Evolutionary conservation across 192 early-diverging fungal genomes (phyloP).

Genomic region (Coemansia sp.): DNA sequence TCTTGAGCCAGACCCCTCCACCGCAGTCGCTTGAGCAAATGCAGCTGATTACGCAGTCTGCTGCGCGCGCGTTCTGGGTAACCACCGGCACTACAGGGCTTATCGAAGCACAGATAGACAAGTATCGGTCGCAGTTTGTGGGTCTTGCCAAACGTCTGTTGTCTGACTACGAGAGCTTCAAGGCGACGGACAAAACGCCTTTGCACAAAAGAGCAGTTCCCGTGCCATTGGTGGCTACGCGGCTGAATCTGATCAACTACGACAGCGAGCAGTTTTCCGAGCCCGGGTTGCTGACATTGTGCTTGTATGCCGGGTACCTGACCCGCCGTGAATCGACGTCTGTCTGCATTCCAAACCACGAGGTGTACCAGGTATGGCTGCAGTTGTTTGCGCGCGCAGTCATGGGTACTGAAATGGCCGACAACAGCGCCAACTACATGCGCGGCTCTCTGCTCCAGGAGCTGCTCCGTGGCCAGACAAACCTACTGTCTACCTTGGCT

Average conservation of each 20-base stretch:
- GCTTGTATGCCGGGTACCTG: slow-evolving; percentile 29
- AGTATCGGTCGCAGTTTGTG: slow-evolving; percentile 14
- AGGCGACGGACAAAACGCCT: neutral
- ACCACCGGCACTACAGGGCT: slow-evolving; percentile 21
- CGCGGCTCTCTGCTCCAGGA: slow-evolving; percentile 26
- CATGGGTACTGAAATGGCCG: slow-evolving; percentile 22
- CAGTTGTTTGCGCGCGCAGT: slow-evolving; percentile 20
- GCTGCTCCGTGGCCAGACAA: slow-evolving; percentile 25
- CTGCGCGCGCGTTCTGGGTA: slow-evolving; percentile 21
- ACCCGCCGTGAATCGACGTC: slow-evolving; percentile 14
- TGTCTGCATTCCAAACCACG: slow-evolving; percentile 36
- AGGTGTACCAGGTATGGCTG: slow-evolving; percentile 11
- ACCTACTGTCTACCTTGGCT: slow-evolving; percentile 21
- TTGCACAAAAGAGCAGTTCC: neutral
- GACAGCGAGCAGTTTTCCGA: slow-evolving; percentile 28
- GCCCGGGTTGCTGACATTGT: slow-evolving; percentile 20
- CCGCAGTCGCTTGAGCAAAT: neutral
- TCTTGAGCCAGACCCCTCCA: slow-evolving; percentile 11
- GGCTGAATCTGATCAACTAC: slow-evolving; percentile 15
- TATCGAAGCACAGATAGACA: slow-evolving; percentile 19
- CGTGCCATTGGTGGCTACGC: slow-evolving; percentile 10
- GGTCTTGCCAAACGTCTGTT: slow-evolving; percentile 14
- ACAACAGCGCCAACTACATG: slow-evolving; percentile 22
- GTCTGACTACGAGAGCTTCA: slow-evolving; percentile 15
- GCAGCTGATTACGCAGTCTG: slow-evolving; percentile 7